These are phyloP conservation scores for Rhodotorula babjevae DNA, from an alignment of 768 basidiomycete genomes.

Conservation along the genomic window DNA sequence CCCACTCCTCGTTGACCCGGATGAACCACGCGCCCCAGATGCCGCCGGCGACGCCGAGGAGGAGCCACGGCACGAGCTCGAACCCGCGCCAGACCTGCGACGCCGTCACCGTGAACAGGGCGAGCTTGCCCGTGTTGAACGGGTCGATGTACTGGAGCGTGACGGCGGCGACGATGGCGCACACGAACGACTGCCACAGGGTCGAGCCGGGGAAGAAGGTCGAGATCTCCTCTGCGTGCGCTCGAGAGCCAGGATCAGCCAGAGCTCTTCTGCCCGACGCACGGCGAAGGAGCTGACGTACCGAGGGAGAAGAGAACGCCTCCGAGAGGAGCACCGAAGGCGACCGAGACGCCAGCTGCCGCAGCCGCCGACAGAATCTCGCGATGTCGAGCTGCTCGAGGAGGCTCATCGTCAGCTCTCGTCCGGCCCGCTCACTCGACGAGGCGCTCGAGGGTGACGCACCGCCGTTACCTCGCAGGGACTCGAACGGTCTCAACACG, in stretches of 20 bases:
- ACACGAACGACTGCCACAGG: constrained; percentile 58
- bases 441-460: neutral
- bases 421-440: no score
- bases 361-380: constrained; percentile 94
- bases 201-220: constrained; percentile 42
- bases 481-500: constrained; percentile 70
- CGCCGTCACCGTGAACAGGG: constrained; percentile 76
- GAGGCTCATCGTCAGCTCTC: neutral
- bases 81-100: constrained; percentile 85
- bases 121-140: constrained; percentile 89
- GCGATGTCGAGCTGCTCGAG: constrained; percentile 59
- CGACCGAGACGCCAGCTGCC: constrained; percentile 93
- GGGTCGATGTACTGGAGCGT: constrained; percentile 78
- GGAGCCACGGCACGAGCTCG: constrained; percentile 76
- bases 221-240: constrained; percentile 37
- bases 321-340: constrained; percentile 90
- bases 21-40: constrained; percentile 91
- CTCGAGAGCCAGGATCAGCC: no score
- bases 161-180: constrained; percentile 78
- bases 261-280: no score
- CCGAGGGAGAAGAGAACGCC: constrained; percentile 83
- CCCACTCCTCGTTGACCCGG: constrained; percentile 84
- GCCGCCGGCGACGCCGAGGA: constrained; percentile 83
- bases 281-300: neutral
- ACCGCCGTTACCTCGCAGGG: constrained; percentile 94